Evolutionary conservation across 805 yeast species (phyloP), one percentile per base, ranked within the genome.

Genomic region (Blastobotrys mokoenaii): DNA sequence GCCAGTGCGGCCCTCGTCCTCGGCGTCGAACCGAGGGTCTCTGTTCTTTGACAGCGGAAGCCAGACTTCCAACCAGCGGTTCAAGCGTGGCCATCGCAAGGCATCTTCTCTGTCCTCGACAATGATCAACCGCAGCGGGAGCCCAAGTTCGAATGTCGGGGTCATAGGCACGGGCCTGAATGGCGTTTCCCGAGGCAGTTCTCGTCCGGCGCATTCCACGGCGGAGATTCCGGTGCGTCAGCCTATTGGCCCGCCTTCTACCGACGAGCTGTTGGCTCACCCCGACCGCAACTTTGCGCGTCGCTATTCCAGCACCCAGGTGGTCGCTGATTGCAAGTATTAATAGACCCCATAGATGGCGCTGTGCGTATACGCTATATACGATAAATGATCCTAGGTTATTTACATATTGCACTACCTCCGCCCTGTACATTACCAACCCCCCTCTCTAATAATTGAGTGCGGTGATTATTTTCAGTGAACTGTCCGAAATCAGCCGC

Each of bases 231-330:
- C 66, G 22, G 33, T 50, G 29, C 51, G 66, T 9, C 65, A 61
- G 50, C 66, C 66, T 14, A 11, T 49, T 31, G 63, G 65, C 6
- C 66, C 66, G 11, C 62, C 62, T 12, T 55, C 66, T 11, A 35
- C 56, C 36, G 64, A 61, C 37, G 63, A 60, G 46, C 51, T 62
- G 22, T 49, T 52, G 43, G 20, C 47, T 2, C 45, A 39, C 15
- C 40, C 45, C 17, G 52, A 48, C 12, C 43, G 50, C 32, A 60
- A 60, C 42, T 60, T 60, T 41, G 55, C 40, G 17, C 20, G 33
- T n/a, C 15, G 15, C 27, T 22, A 22, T 22, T 22, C 27, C 8
- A 22, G 27, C 27, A 22, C 27, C 14, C 40, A 44, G 44, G 35
- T 44, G 12, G 36, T 31, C 20, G 46, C 35, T 32, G 27, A 22